Percentiles rank a stretch among this genome's conserved stretches.
These are phyloP conservation scores for Solanum neorickii DNA, from an alignment of 257 asterid genomes.

Conservation along the genomic window DNA sequence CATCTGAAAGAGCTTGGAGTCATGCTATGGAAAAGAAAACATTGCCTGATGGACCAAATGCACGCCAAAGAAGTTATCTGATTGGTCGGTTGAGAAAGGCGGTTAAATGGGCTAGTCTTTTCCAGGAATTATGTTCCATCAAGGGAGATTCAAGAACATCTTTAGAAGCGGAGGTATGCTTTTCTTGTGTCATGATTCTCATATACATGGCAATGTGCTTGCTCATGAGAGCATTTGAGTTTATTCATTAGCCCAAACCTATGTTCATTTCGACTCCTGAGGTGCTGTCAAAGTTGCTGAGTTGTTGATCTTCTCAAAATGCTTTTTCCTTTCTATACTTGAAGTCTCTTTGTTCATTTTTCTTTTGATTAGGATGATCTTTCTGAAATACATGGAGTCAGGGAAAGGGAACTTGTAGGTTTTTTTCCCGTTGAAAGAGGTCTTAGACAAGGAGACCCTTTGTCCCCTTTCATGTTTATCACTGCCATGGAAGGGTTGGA, in stretches of 20 bases:
- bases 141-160: constrained; percentile 96
- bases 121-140: constrained; percentile 71
- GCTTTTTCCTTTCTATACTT: neutral
- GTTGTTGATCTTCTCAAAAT: neutral
- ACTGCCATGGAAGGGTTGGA: no score
- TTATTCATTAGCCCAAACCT: neutral
- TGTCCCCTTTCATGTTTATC: no score
- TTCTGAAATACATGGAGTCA: neutral
- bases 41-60: constrained; percentile 88
- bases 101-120: constrained; percentile 77
- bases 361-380: neutral
- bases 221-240: neutral
- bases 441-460: no score
- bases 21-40: constrained; percentile 99
- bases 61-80: constrained; percentile 85
- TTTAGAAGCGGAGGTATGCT: constrained; percentile 86
- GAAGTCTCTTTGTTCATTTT: neutral
- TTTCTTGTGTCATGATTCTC: neutral
- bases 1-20: constrained; percentile 99
- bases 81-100: constrained; percentile 96
- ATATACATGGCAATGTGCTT: neutral
- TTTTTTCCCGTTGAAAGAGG: no score
- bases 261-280: neutral
- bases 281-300: neutral
- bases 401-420: neutral